phyloP scores from a whole-genome alignment of 108 stramenopile genomes.

The Nannochloropsis salina region DNA sequence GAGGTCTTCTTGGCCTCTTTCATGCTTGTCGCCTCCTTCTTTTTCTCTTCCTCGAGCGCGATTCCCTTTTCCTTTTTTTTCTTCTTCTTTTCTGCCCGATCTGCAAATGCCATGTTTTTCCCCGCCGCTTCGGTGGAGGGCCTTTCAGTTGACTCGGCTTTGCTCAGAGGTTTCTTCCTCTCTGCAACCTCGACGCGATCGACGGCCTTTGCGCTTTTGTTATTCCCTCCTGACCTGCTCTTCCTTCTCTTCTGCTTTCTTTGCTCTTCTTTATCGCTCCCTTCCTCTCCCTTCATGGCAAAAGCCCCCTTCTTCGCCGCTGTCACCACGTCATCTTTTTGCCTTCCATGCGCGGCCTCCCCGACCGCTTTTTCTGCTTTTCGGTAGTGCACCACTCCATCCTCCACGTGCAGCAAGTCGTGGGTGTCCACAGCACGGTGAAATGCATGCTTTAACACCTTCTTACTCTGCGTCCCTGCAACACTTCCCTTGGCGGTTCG shows the following conservation, averaged over 20 bases:
- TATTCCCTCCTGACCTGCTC: not conserved
- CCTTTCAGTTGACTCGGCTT: not conserved
- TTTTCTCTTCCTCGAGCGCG: not conserved
- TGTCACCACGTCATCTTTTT: too few relatives aligned
- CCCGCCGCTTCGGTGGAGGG: too few relatives aligned
- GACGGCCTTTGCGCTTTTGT: not conserved
- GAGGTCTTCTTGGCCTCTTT: not conserved
- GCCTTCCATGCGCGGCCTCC: not conserved
- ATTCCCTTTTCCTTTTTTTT: not conserved
- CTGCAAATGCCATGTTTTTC: too few relatives aligned
- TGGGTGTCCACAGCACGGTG: not conserved
- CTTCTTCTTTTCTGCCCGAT: not conserved
- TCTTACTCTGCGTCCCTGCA: not conserved
- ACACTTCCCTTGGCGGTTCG: not conserved
- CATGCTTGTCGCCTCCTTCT: not conserved
- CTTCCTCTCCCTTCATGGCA: not conserved
- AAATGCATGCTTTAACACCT: not conserved
- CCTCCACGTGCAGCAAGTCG: not conserved
- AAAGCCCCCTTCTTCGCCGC: not conserved
- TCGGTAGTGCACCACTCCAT: slow-evolving; percentile 8
- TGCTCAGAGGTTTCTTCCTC: not conserved
- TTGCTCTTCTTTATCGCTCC: not conserved
- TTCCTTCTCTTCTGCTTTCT: not conserved
- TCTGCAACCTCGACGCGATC: not conserved
- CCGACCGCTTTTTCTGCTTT: not conserved